These are phyloP conservation scores for Penicillium verhagenii DNA, from an alignment of 495 filamentous ascomycete species.

Conservation along the genomic window DNA sequence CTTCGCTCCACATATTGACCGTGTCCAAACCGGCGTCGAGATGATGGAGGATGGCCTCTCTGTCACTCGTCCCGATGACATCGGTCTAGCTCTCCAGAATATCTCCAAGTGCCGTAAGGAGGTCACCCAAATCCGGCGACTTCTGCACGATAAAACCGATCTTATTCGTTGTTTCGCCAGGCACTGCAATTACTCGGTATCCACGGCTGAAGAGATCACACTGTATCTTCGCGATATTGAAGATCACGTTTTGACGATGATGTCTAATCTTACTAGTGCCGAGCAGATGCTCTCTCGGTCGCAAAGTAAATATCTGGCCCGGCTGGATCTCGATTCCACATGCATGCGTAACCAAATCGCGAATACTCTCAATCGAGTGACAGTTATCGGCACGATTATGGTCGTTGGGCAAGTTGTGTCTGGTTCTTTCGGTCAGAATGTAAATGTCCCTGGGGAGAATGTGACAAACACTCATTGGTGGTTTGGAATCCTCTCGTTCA, in stretches of 20 bases:
- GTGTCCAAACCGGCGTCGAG: conserved; percentile 77
- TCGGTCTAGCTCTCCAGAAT: conserved; percentile 69
- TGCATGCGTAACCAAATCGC: conserved; percentile 71
- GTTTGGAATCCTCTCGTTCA: conserved; percentile 41
- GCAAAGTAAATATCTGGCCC: conserved; percentile 86
- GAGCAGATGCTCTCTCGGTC: conserved; percentile 89
- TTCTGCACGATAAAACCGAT: conserved; percentile 89
- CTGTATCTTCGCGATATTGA: conserved; percentile 91
- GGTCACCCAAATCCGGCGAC: conserved; percentile 79
- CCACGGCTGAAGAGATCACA: conserved; percentile 81
- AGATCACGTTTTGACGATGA: conserved; percentile 96
- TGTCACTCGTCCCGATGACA: conserved; percentile 77
- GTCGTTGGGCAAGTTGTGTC: conserved; percentile 87
- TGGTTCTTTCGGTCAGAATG: conserved; percentile 93
- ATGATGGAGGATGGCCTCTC: conserved; percentile 86
- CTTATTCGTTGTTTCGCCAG: conserved; percentile 92
- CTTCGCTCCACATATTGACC: conserved; percentile 78
- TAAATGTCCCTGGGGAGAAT: conserved; percentile 67
- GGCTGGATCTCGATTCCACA: conserved; percentile 80
- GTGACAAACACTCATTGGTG: conserved; percentile 58
- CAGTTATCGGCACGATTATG: conserved; percentile 79
- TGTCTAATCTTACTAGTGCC: conserved; percentile 81
- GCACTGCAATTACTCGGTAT: conserved; percentile 82
- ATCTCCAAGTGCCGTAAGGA: conserved; percentile 87
- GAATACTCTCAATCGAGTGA: conserved; percentile 77